Percentiles rank a stretch among this genome's conserved stretches.
phyloP scores from a whole-genome alignment of 306 rosid species.

The Acacia acuminata region DNA sequence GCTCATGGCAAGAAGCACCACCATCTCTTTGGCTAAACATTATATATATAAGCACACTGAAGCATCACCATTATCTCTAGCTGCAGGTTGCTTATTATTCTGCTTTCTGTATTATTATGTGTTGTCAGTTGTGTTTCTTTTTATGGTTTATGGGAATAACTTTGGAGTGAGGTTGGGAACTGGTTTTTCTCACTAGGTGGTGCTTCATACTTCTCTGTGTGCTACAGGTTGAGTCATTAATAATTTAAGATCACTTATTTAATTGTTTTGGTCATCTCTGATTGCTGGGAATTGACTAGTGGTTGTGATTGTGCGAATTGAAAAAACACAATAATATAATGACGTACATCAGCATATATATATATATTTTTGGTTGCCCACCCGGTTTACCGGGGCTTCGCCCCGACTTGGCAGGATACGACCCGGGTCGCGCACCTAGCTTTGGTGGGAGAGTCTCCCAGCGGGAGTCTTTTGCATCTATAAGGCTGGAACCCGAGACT shows the following conservation, averaged over 20 bases:
- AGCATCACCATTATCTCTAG: neutral
- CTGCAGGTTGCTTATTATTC: neutral
- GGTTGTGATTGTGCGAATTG: neutral
- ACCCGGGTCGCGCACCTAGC: too few relatives aligned
- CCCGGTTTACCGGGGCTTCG: too few relatives aligned
- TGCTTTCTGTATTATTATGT: neutral
- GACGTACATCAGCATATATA: too few relatives aligned
- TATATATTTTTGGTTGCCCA: too few relatives aligned
- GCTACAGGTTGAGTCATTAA: neutral
- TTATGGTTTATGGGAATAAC: neutral
- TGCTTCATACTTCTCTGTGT: neutral
- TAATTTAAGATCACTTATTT: too few relatives aligned
- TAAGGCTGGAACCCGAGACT: too few relatives aligned
- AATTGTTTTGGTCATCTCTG: neutral
- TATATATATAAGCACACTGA: neutral
- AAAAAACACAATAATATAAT: too few relatives aligned
- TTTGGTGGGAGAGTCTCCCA: too few relatives aligned
- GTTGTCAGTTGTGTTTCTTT: neutral
- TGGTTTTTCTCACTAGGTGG: neutral
- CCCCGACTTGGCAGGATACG: too few relatives aligned
- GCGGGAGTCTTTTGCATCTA: too few relatives aligned
- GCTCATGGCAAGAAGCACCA: conserved; percentile 68
- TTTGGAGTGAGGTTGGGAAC: neutral
- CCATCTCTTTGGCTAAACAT: conserved; percentile 53
- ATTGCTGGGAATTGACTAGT: neutral